A percentile compares a stretch with the other conserved stretches of the same genome.
These are phyloP conservation scores for Aspergillus sp. DNA, from an alignment of 2,329 filamentous ascomycete species.

Conservation along the genomic window DNA sequence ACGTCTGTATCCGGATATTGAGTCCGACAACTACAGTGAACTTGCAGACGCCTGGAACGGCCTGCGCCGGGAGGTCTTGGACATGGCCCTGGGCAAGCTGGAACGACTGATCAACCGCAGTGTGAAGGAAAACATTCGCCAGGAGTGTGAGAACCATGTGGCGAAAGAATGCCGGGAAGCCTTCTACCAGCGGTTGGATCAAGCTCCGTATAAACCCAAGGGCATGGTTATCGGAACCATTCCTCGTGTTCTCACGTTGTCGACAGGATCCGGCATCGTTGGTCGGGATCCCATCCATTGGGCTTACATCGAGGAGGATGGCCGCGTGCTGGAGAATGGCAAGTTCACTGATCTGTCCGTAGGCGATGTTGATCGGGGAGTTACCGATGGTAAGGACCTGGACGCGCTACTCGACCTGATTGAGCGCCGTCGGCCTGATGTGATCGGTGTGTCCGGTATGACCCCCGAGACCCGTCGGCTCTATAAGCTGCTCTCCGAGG, in stretches of 20 bases:
- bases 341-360: slow-evolving; percentile 75
- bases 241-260: slow-evolving; percentile 81
- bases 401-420: slow-evolving; percentile 76
- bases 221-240: slow-evolving; percentile 85
- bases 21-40: slow-evolving; percentile 93
- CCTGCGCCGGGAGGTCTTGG: slow-evolving; percentile 79
- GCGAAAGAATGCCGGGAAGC: slow-evolving; percentile 84
- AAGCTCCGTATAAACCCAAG: slow-evolving; percentile 93
- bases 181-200: slow-evolving; percentile 85
- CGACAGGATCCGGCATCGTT: slow-evolving; percentile 78
- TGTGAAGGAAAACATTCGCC: slow-evolving; percentile 90
- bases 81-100: slow-evolving; percentile 75
- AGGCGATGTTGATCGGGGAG: slow-evolving; percentile 63
- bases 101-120: slow-evolving; percentile 82
- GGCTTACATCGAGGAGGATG: slow-evolving; percentile 92
- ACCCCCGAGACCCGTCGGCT: slow-evolving; percentile 82
- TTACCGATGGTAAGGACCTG: slow-evolving; percentile 63
- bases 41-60: slow-evolving; percentile 93
- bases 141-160: slow-evolving; percentile 89
- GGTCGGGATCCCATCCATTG: slow-evolving; percentile 76
- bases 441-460: slow-evolving; percentile 85
- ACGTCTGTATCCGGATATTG: slow-evolving; percentile 77
- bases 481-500: slow-evolving; percentile 73
- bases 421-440: slow-evolving; percentile 77
- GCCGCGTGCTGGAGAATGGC: slow-evolving; percentile 82